Base-by-base conservation (phyloP, 2,329 filamentous ascomycete genomes). In the Epichloe typhina region DNA sequence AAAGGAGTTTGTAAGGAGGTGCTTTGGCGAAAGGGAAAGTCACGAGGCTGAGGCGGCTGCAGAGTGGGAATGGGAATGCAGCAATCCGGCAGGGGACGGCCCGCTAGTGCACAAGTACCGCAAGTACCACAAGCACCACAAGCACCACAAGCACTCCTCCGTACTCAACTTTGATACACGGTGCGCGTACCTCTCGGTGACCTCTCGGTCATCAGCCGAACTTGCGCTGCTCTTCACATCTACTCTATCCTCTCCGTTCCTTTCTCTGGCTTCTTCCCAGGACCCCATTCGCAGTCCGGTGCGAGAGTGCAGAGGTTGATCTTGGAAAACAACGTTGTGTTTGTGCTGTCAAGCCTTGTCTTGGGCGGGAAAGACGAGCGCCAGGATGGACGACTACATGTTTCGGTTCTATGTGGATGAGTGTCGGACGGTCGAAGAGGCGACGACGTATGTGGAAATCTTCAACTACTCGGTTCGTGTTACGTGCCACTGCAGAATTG, bases 311-410 rank as follows among this genome's bases (percentile, higher is more conserved):
- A 31, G 26, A 31, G 26, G 3, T 31, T 31, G 26, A 31, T 31
- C 26, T 31, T 31, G 8, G 26, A 9, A 31, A 31, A 31, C 26
- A 31, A 31, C 26, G 1, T 31, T 9, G 26, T 31, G 26, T 31
- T 17, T 17, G 17, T 17, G 17, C 17, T 21, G 39, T 42, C 13
- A 42, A 42, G 39, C n/a, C 17, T 21, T n/a, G 13, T 42, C 40
- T 42, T 23, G 40, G 40, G 31, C n/a, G 45, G 33, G 13, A 17
- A 37, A 23, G 17, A 5, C 38, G 17, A 39, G 13, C 12, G 37
- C 46, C 50, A 61, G 53, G 26, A 80, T 81, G 77, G 77, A 81
- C 61, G 74, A 80, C 57, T 80, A 78, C 60, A 71, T 80, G 64
- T 80, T 80, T 56, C 65, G 67, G 54, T 56, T 63, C 35, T 71